Evolutionary conservation across 2,329 filamentous ascomycete species (phyloP).

Genomic region (Xylariaceae sp.): DNA sequence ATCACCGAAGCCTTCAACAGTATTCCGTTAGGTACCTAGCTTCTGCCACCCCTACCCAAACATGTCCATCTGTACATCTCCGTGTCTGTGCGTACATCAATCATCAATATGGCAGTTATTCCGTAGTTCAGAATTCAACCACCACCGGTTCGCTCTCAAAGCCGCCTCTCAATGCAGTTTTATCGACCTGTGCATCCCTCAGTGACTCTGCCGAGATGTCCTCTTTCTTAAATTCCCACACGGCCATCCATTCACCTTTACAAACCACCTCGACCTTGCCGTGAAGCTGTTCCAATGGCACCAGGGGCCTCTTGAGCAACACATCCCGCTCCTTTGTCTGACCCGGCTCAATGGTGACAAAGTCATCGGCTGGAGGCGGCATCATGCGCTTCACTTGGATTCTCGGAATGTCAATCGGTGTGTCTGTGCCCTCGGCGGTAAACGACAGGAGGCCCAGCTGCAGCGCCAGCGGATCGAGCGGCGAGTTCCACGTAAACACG

Average conservation of each 20-base stretch:
- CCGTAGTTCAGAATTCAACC: conserved; percentile 20
- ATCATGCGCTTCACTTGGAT: conserved; percentile 38
- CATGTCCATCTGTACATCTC: too few species aligned
- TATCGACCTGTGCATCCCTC: conserved; percentile 21
- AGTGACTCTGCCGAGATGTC: conserved; percentile 22
- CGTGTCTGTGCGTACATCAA: too few species aligned
- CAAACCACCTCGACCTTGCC: conserved; percentile 33
- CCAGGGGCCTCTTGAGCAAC: conserved; percentile 34
- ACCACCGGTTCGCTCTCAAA: conserved; percentile 27
- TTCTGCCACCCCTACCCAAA: too few species aligned
- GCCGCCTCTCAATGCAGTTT: conserved; percentile 20
- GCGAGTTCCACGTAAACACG: conserved; percentile 40
- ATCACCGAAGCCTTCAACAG: neutral
- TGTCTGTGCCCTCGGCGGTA: conserved; percentile 32
- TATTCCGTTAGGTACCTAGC: too few species aligned
- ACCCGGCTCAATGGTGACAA: conserved; percentile 38
- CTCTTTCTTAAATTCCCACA: conserved; percentile 31
- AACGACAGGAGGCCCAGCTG: conserved; percentile 40
- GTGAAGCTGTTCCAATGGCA: conserved; percentile 33
- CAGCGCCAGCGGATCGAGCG: conserved; percentile 40
- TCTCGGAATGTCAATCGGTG: conserved; percentile 35
- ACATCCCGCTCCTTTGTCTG: conserved; percentile 34
- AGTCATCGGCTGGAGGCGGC: conserved; percentile 37
- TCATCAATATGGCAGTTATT: too few species aligned
- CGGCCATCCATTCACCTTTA: conserved; percentile 37